Conservation (phyloP, 2,329 filamentous ascomycete genomes). For the Fusarium aywerte region DNA sequence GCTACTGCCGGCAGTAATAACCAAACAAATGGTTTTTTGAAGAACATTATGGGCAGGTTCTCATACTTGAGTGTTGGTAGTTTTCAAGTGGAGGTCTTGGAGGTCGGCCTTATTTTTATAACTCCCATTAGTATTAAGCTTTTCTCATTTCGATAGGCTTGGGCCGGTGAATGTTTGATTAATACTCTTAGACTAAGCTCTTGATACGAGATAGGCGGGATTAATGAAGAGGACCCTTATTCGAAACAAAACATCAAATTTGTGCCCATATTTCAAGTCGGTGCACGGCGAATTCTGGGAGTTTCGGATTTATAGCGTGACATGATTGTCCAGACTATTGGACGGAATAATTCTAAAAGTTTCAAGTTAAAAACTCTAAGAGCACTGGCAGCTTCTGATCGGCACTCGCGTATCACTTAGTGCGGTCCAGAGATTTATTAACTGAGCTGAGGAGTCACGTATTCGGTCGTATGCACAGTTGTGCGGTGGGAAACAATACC, state of each 20-base stretch:
- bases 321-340: neutral
- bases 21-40: neutral
- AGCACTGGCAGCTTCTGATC: neutral
- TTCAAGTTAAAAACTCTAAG: neutral
- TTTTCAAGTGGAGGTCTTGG: neutral
- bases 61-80: neutral
- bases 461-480: neutral
- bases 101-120: neutral
- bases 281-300: neutral
- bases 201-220: neutral
- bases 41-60: neutral
- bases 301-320: neutral
- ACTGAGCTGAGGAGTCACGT: neutral
- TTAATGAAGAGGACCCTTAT: neutral
- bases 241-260: neutral
- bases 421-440: neutral
- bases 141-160: neutral
- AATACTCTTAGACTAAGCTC: neutral
- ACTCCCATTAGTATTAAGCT: neutral
- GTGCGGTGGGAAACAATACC: too few relatives aligned
- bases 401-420: neutral
- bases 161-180: neutral
- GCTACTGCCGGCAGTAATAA: neutral
- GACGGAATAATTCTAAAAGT: neutral
- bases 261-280: neutral